Base-by-base conservation (phyloP, 179 eudicot genomes). In the Actinidia chinensis region DNA sequence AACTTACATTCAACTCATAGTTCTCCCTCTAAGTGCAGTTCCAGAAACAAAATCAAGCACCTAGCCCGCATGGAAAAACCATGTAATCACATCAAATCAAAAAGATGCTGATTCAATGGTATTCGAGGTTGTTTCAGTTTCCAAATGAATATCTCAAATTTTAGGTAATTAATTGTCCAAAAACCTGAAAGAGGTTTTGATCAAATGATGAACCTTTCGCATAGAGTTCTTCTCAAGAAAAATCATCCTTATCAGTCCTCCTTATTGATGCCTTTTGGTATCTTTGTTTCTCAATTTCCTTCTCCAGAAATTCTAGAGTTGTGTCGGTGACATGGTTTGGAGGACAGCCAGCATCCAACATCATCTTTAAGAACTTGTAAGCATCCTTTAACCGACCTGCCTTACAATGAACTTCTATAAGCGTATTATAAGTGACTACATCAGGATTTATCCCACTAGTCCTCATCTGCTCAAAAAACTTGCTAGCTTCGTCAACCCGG, bases 321-420 rank as follows among this genome's bases (percentile, higher is more conserved):
- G 97, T 91, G 71, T 94, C 97, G 17, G 97, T 94, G n/a, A 93
- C 94, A 84, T 91, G 86, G 83, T 93, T 90, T 18, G 97, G 98
- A 54, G 83, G 83, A 78, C 94, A 94, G 50, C 98, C 97, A 44
- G 97, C 94, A 76, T 94, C 91, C 82, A 94, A 65, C 98, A 94
- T 93, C 97, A 91, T 90, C 86, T 87, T 89, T 20, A 94, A 80
- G 74, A 86, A 85, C 79, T 82, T 89, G 83, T 91, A 86, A 17
- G 98, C 97, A 76, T 91, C 97, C 82, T 88, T 86, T 15, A 90
- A 68, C 68, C 86, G 82, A 76, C 97, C 97, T 23, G 84, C 84
- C 84, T 87, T 92, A 23, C 90, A 81, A 85, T 94, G 92, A 79
- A 88, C 89, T 78, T 91, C 95, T 78, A 92, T 91, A 11, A 94